Evolutionary conservation across 2,329 filamentous ascomycete species (phyloP).

Genomic region (Botrytis fragariae): DNA sequence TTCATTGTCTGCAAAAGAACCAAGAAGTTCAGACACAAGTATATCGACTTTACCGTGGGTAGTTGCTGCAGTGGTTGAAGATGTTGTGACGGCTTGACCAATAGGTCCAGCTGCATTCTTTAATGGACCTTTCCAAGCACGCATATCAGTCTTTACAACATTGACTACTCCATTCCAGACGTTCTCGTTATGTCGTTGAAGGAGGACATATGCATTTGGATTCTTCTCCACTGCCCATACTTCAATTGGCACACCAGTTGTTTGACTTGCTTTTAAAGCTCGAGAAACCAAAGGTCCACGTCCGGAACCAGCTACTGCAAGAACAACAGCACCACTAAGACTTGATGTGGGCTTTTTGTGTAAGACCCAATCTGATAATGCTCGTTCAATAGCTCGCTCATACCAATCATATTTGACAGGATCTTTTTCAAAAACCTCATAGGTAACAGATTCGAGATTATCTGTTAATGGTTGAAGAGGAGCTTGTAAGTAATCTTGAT

Average conservation of each 20-base stretch:
- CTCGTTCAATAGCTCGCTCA: constrained; percentile 77
- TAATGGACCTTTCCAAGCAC: constrained; percentile 85
- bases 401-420: constrained; percentile 98
- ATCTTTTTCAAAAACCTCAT: constrained; percentile 98
- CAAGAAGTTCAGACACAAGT: constrained; percentile 87
- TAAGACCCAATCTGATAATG: constrained; percentile 74
- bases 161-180: constrained; percentile 80
- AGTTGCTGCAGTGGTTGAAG: constrained; percentile 40
- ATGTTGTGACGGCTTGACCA: constrained; percentile 40
- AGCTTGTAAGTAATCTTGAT: constrained; percentile 94
- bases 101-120: constrained; percentile 36
- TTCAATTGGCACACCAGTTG: constrained; percentile 73
- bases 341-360: constrained; percentile 73
- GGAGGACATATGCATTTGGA: constrained; percentile 91
- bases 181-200: constrained; percentile 79
- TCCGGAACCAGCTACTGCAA: constrained; percentile 91
- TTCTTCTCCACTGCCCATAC: constrained; percentile 98
- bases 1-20: constrained; percentile 96
- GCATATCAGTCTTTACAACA: constrained; percentile 95
- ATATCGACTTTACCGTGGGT: constrained; percentile 77
- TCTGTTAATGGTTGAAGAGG: constrained; percentile 92
- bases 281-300: constrained; percentile 89
- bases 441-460: constrained; percentile 94
- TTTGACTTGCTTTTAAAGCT: constrained; percentile 74
- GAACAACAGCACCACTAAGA: constrained; percentile 67